These are phyloP conservation scores for Sideroxylon spinosum DNA, from an alignment of 179 eudicot species.

Conservation along the genomic window DNA sequence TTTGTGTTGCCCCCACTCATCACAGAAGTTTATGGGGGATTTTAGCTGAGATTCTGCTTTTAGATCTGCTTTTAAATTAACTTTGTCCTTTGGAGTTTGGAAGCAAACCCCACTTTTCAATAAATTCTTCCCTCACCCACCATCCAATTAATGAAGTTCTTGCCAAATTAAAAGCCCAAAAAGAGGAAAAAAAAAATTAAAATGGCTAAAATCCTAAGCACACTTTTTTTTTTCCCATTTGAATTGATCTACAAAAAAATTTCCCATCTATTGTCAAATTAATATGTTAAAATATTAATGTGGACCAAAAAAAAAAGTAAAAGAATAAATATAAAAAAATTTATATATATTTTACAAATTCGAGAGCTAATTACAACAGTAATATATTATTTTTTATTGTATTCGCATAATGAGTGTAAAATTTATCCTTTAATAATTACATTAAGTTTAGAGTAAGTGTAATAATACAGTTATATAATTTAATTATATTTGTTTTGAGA, in stretches of 20 bases:
- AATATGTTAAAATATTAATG: too few species aligned
- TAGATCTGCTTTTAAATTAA: neutral
- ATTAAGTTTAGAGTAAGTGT: too few species aligned
- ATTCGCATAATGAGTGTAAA: too few species aligned
- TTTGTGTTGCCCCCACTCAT: neutral
- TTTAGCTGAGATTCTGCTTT: neutral
- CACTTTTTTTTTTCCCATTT: neutral
- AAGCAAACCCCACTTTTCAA: neutral
- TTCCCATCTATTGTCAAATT: neutral
- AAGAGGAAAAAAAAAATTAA: neutral
- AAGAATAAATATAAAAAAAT: too few species aligned
- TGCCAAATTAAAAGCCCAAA: neutral
- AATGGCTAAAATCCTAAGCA: neutral
- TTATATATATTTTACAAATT: too few species aligned
- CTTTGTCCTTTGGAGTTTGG: neutral
- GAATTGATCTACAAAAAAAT: neutral
- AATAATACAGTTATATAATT: too few species aligned
- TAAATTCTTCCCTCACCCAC: neutral
- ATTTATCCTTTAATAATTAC: too few species aligned
- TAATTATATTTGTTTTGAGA: too few species aligned
- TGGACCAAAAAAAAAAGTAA: too few species aligned
- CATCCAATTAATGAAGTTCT: neutral
- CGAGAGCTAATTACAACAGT: too few species aligned
- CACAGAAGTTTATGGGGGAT: neutral
- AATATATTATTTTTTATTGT: too few species aligned